These are phyloP conservation scores for Hymenotorrendiella dingleyae DNA, from an alignment of 2,329 filamentous ascomycete genomes.

Conservation along the genomic window DNA sequence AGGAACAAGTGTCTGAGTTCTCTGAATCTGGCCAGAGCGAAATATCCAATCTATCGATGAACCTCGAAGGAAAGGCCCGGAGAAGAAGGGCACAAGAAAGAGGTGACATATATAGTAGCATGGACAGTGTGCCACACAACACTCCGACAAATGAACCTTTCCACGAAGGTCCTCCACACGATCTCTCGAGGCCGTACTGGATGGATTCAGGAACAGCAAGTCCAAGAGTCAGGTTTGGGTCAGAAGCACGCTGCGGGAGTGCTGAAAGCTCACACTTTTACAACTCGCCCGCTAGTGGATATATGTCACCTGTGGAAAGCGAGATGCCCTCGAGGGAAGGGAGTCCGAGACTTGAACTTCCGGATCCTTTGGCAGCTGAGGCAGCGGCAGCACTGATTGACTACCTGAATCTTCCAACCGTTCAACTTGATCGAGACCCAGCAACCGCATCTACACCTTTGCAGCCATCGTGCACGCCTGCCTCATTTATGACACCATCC, in stretches of 20 bases:
- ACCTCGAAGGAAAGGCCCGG: slow-evolving; percentile 18
- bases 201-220: not conserved
- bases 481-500: not conserved
- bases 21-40: slow-evolving; percentile 11
- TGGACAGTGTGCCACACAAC: slow-evolving; percentile 13
- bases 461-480: not conserved
- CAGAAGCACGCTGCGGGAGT: slow-evolving; percentile 8
- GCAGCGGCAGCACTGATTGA: slow-evolving; percentile 9
- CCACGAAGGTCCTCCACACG: not conserved
- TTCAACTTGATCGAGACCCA: not conserved
- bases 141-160: not conserved
- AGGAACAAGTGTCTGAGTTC: slow-evolving; percentile 6
- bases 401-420: not conserved
- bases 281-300: slow-evolving; percentile 21
- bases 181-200: not conserved
- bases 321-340: not conserved
- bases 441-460: not conserved
- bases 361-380: slow-evolving; percentile 6
- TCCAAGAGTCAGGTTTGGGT: not conserved
- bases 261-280: slow-evolving; percentile 18
- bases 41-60: slow-evolving; percentile 11
- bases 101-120: slow-evolving; percentile 25
- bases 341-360: slow-evolving; percentile 6
- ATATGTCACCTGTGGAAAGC: slow-evolving; percentile 6
- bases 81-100: slow-evolving; percentile 24